Evolutionary conservation across 2,329 filamentous ascomycete genomes (phyloP).

Genomic region (Eutypella sp.): DNA sequence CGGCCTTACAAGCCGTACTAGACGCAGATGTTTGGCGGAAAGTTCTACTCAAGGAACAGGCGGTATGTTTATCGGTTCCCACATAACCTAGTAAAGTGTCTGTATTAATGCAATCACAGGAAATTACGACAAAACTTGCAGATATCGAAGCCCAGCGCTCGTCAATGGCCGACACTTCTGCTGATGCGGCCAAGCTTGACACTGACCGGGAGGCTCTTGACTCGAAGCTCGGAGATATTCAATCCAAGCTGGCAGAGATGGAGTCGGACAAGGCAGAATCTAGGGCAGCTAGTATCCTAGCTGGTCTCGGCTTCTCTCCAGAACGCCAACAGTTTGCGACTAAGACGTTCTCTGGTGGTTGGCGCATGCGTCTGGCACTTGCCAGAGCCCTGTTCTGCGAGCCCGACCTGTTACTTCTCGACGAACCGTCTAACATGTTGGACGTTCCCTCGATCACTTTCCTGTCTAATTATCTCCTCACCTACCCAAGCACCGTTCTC

Average conservation of each 20-base stretch:
- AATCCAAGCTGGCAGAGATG: constrained; percentile 92
- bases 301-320: constrained; percentile 91
- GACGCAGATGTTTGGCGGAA: constrained; percentile 99
- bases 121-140: constrained; percentile 72
- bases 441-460: constrained; percentile 99
- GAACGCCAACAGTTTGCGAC: constrained; percentile 91
- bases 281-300: constrained; percentile 89
- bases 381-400: constrained; percentile 97
- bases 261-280: constrained; percentile 98
- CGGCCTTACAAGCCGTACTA: constrained; percentile 88
- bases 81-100: no score
- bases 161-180: constrained; percentile 83
- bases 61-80: no score
- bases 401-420: constrained; percentile 88
- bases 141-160: constrained; percentile 73
- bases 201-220: constrained; percentile 86
- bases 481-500: constrained; percentile 88
- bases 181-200: constrained; percentile 80
- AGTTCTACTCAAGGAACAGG: constrained; percentile 83
- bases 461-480: constrained; percentile 90
- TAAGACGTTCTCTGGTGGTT: constrained; percentile 98
- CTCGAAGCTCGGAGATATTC: constrained; percentile 83
- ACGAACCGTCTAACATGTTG: constrained; percentile 99
- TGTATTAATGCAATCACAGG: constrained; percentile 41
- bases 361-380: constrained; percentile 95